Evolutionary conservation across 179 eudicot genomes (phyloP).

Genomic region (Gypsophila paniculata): DNA sequence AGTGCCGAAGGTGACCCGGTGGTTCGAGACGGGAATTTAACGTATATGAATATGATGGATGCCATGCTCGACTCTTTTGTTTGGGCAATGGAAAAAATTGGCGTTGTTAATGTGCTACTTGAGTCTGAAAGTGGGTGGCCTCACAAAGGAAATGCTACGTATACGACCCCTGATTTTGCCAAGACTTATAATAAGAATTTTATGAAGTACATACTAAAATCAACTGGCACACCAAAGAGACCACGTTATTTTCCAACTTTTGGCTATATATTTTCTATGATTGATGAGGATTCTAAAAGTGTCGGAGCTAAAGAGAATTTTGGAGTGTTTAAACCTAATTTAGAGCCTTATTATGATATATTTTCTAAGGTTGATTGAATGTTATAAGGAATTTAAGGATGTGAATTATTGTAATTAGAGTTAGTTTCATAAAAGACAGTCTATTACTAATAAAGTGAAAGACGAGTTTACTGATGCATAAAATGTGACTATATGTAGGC

Average conservation of each 20-base stretch:
- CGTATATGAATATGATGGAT: constrained; percentile 29
- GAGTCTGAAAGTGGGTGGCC: constrained; percentile 40
- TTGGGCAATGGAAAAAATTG: constrained; percentile 29
- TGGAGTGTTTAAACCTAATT: neutral
- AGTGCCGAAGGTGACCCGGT: constrained; percentile 20
- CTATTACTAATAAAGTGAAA: no score
- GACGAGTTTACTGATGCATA: no score
- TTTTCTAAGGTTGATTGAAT: no score
- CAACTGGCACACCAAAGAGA: neutral
- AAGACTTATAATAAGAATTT: no score
- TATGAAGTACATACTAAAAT: constrained; percentile 1
- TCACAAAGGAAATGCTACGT: constrained; percentile 26
- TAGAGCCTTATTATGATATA: constrained; percentile 1
- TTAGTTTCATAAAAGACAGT: no score
- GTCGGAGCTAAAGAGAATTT: neutral
- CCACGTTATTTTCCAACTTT: neutral
- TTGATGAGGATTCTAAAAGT: neutral
- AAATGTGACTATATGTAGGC: no score
- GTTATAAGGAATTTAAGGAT: no score
- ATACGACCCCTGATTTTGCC: constrained; percentile 29
- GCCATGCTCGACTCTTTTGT: constrained; percentile 27
- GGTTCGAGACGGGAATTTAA: constrained; percentile 18
- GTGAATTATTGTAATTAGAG: no score
- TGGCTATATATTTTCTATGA: constrained; percentile 5
- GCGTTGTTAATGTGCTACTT: constrained; percentile 17